Evolutionary conservation across 192 early-diverging fungal genomes (phyloP), one percentile per base, ranked within the genome.

Genomic region (Neocallimastix lanati): DNA sequence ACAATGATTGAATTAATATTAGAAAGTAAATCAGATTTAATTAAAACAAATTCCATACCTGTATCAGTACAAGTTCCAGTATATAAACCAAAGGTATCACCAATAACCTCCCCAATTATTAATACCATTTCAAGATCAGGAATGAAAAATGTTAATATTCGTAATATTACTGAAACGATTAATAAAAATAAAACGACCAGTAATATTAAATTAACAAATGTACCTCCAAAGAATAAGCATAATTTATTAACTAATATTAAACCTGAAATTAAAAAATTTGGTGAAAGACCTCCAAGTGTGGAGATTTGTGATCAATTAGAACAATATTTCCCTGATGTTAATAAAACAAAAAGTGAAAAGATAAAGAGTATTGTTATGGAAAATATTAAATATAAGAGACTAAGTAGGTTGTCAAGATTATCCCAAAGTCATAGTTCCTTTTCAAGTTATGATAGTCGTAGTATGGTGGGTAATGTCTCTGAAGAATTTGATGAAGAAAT

Each of bases 281-380:
- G 95, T 35, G 96, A 98, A 83, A 92, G 97, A 14, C 97, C 97
- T 14, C 94, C 93, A 0, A 94, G 95, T 15, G 95, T 97, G 84
- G 86, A 94, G 38, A 97, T 99, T 83, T 94, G 93, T 29, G 93
- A 92, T 80, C 93, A 97, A 80, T 88, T 99, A 38, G 89, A 92
- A 77, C 92, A 94, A 80, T 99, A 94, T 84, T 99, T 99, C 83
- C 96, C 97, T 4, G 92, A 92, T 37, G 79, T 30, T 36, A 29
- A 79, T 81, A 28, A 67, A 67, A 67, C 1, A 2, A 67, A 67
- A 67, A 67, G 50, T 27, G 50, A 67, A 67, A 67, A 67, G 11
- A 67, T 67, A n/a, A 67, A 67, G 9, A 67, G 50, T 67, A 67
- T 67, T 27, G 50, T 67, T 21, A 9, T n/a, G 25, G 50, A 67